A percentile compares a stretch with the other conserved stretches of the same genome.
phyloP scores from a whole-genome alignment of 768 basidiomycete species.

The Thelephora ganbajun region DNA sequence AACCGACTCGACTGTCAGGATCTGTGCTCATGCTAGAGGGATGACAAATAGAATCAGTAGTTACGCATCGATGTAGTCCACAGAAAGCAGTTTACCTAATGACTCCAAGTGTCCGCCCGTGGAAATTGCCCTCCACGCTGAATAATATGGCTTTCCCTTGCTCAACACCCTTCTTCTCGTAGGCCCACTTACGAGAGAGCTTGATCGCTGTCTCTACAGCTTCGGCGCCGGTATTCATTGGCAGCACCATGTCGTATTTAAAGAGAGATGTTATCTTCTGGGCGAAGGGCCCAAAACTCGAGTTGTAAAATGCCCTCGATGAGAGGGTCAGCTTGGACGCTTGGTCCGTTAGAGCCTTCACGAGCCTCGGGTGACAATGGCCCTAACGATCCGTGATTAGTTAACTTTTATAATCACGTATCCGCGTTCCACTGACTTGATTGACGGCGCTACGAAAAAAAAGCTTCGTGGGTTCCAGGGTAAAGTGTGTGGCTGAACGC shows the following conservation, averaged over 20 bases:
- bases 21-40: conserved; percentile 86
- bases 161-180: conserved; percentile 70
- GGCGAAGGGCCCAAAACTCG: conserved; percentile 82
- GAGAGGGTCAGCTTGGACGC: conserved; percentile 85
- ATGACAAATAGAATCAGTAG: conserved; percentile 3
- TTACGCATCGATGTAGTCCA: conserved; percentile 2
- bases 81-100: conserved; percentile 41
- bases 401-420: conserved; percentile 2
- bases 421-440: conserved; percentile 37
- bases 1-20: conserved; percentile 73
- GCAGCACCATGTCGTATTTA: conserved; percentile 89
- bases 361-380: conserved; percentile 85
- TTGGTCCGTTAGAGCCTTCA: conserved; percentile 69
- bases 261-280: conserved; percentile 73
- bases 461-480: conserved; percentile 4
- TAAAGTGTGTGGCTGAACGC: background rate
- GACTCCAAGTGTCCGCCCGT: conserved; percentile 82
- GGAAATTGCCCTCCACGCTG: conserved; percentile 85
- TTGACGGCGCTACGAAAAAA: conserved; percentile 56
- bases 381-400: conserved; percentile 30
- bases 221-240: conserved; percentile 99
- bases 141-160: conserved; percentile 79
- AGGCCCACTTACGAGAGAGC: conserved; percentile 94
- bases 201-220: conserved; percentile 97
- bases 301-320: conserved; percentile 94